Percentiles rank a stretch among this genome's conserved stretches.
Evolutionary conservation across 495 filamentous ascomycete species (phyloP).

Genomic region (Lichenothelia convexa): DNA sequence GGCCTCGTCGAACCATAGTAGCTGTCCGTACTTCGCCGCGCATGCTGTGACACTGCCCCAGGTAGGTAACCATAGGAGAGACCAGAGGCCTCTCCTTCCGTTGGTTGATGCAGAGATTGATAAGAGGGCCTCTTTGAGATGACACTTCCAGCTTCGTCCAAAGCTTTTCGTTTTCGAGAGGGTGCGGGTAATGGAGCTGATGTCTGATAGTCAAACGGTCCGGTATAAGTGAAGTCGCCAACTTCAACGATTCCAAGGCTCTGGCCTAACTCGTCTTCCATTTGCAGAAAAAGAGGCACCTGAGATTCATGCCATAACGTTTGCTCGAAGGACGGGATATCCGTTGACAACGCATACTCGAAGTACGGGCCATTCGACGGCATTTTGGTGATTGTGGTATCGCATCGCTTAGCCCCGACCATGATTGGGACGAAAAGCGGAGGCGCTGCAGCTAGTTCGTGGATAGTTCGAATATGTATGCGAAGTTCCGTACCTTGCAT

Average conservation of each 20-base stretch:
- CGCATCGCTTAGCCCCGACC: constrained; percentile 55
- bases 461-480: constrained; percentile 54
- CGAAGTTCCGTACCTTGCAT: constrained; percentile 46
- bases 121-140: no score
- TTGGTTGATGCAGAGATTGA: no score
- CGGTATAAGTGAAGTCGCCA: constrained; percentile 60
- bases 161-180: constrained; percentile 35
- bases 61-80: no score
- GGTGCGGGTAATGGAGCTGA: constrained; percentile 16
- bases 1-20: constrained; percentile 13
- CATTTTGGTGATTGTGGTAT: constrained; percentile 41
- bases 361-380: constrained; percentile 38
- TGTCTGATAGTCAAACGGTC: constrained; percentile 16
- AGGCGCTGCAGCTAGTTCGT: constrained; percentile 45
- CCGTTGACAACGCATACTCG: constrained; percentile 53
- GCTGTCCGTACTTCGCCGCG: no score
- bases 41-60: no score
- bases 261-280: constrained; percentile 48
- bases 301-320: constrained; percentile 48
- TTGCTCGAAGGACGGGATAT: constrained; percentile 49
- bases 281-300: constrained; percentile 53
- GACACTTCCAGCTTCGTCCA: constrained; percentile 29
- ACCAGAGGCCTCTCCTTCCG: no score
- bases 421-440: constrained; percentile 42
- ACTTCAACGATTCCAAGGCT: constrained; percentile 44